Percentiles rank a stretch among this genome's conserved stretches.
These are phyloP conservation scores for Arthrinium puccinioides DNA, from an alignment of 2,329 filamentous ascomycete genomes.

Conservation along the genomic window DNA sequence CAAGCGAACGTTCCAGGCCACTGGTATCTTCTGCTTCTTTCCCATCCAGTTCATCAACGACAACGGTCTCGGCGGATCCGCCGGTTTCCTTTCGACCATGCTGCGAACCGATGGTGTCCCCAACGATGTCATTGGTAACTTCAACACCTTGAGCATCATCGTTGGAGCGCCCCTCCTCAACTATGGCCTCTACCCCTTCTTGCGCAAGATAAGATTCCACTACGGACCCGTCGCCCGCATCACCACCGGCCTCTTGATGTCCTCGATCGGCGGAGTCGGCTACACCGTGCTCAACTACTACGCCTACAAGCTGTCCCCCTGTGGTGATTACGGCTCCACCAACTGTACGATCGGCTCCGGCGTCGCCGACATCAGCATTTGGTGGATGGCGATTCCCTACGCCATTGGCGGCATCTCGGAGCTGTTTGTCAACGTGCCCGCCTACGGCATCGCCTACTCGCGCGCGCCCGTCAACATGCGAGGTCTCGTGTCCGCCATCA, in stretches of 20 bases:
- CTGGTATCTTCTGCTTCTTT: conserved; percentile 52
- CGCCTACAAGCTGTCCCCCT: conserved; percentile 33
- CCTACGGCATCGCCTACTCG: conserved; percentile 45
- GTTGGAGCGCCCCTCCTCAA: conserved; percentile 37
- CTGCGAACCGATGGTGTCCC: conserved; percentile 41
- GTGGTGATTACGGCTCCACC: conserved; percentile 30
- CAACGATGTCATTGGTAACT: conserved; percentile 42
- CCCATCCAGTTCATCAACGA: conserved; percentile 37
- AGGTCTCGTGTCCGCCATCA: conserved; percentile 41
- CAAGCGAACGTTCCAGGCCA: conserved; percentile 49
- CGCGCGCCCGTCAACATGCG: conserved; percentile 44
- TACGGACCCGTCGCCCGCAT: conserved; percentile 42
- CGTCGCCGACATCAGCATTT: conserved; percentile 39
- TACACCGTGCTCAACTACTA: conserved; percentile 34
- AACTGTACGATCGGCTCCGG: conserved; percentile 26
- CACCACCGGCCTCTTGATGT: conserved; percentile 42
- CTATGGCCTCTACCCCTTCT: conserved; percentile 37
- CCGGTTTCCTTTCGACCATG: conserved; percentile 39
- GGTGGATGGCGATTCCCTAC: conserved; percentile 50
- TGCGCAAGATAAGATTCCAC: conserved; percentile 32
- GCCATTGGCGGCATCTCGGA: conserved; percentile 42
- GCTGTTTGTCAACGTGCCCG: conserved; percentile 44
- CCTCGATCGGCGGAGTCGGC: conserved; percentile 36
- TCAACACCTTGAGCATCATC: conserved; percentile 43
- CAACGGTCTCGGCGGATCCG: conserved; percentile 42